Percentiles rank a stretch among this genome's conserved stretches.
Conservation (phyloP, 495 filamentous ascomycete genomes). For the Aspergillus cavernicola region DNA sequence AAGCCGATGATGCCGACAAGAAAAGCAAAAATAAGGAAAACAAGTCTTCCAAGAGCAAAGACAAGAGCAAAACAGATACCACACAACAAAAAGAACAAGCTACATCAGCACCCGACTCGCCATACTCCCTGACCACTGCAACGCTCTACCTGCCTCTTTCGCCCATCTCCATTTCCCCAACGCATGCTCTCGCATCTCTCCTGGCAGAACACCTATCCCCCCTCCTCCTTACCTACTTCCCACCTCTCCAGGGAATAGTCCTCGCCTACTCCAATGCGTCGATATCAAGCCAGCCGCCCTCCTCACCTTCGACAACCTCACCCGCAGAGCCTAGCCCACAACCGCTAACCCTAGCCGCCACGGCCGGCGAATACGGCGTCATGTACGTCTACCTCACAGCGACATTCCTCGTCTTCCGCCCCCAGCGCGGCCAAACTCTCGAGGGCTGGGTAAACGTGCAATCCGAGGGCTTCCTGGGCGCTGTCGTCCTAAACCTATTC, state of each 20-base stretch:
- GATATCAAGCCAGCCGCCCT: constrained; percentile 38
- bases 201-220: constrained; percentile 75
- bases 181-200: constrained; percentile 59
- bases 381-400: constrained; percentile 69
- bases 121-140: constrained; percentile 58
- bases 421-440: constrained; percentile 52
- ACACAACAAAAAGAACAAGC: not conserved
- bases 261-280: constrained; percentile 64
- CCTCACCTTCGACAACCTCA: constrained; percentile 16
- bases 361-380: constrained; percentile 64
- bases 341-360: constrained; percentile 48
- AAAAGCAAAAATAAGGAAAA: constrained; percentile 29
- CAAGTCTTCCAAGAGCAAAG: constrained; percentile 23
- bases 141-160: constrained; percentile 70
- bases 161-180: constrained; percentile 62
- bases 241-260: constrained; percentile 65
- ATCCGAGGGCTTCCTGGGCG: constrained; percentile 66
- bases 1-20: constrained; percentile 9
- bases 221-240: constrained; percentile 69
- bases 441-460: constrained; percentile 69
- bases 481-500: constrained; percentile 72
- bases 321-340: constrained; percentile 32
- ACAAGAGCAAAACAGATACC: constrained; percentile 11
- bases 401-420: constrained; percentile 67
- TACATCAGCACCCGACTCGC: constrained; percentile 35